A percentile compares a stretch with the other conserved stretches of the same genome.
phyloP scores from a whole-genome alignment of 495 filamentous ascomycete genomes.

The Cudoniella acicularis region DNA sequence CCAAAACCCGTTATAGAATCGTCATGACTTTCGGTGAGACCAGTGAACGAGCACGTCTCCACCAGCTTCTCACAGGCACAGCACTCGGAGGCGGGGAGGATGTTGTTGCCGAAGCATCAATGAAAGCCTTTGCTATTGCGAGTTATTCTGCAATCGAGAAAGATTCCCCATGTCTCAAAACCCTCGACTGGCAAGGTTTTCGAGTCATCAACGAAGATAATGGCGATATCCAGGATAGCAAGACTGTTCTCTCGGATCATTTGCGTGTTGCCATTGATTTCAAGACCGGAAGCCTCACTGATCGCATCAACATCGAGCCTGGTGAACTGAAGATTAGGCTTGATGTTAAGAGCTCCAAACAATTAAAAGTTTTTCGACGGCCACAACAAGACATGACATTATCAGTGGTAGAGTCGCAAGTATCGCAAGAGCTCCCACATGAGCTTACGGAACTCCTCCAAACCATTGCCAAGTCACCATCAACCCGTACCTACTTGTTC shows the following conservation, averaged over 20 bases:
- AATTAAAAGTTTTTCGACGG: conserved; percentile 60
- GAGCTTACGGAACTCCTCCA: conserved; percentile 53
- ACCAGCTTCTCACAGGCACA: conserved; percentile 67
- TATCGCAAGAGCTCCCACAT: conserved; percentile 50
- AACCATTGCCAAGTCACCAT: conserved; percentile 27
- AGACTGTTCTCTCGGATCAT: conserved; percentile 65
- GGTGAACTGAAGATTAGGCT: conserved; percentile 65
- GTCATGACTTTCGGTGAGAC: conserved; percentile 69
- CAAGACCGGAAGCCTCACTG: conserved; percentile 65
- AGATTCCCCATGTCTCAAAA: conserved; percentile 3
- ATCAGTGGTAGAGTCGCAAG: conserved; percentile 60
- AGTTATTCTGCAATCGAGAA: neutral
- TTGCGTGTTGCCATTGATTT: conserved; percentile 65
- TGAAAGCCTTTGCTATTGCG: conserved; percentile 58
- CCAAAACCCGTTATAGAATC: conserved; percentile 61
- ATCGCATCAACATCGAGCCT: conserved; percentile 71
- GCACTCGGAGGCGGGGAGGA: conserved; percentile 54
- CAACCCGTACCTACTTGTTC: conserved; percentile 54
- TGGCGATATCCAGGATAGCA: conserved; percentile 32
- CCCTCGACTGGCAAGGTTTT: conserved; percentile 39
- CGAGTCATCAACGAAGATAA: conserved; percentile 37
- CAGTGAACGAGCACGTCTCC: conserved; percentile 60
- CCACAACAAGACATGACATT: conserved; percentile 66
- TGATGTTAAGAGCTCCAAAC: conserved; percentile 42
- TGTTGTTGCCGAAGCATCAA: conserved; percentile 56